Percentiles rank a stretch among this genome's conserved stretches.
Conservation (phyloP, 1,284 basidiomycete species). For the Puccinia triticina region DNA sequence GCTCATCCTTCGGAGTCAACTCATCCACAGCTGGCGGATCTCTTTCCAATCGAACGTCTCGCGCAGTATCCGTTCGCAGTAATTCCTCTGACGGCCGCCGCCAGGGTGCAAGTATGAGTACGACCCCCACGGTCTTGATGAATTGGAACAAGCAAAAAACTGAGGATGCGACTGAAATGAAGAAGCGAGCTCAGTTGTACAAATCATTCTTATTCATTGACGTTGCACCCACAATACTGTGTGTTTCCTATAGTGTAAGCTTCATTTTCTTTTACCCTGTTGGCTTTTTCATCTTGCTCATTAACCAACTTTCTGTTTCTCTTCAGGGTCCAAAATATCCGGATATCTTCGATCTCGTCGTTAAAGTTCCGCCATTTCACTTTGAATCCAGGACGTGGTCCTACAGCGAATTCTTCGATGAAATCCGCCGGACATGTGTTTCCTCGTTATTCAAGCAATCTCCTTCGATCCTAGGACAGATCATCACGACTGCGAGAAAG, state of each 20-base stretch:
- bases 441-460: conserved; percentile 50
- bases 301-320: background rate
- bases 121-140: conserved; percentile 23
- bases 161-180: conserved; percentile 51
- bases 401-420: conserved; percentile 52
- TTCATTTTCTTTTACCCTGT: background rate
- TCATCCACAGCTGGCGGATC: background rate
- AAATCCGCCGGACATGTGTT: conserved; percentile 51
- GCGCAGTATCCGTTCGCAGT: conserved; percentile 40
- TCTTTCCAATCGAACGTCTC: conserved; percentile 21
- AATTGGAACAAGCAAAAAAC: conserved; percentile 51
- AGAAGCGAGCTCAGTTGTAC: conserved; percentile 48
- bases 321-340: conserved; percentile 51
- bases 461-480: conserved; percentile 51
- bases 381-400: conserved; percentile 52
- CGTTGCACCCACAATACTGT: conserved; percentile 48
- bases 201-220: conserved; percentile 52
- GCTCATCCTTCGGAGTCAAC: background rate
- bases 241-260: conserved; percentile 51
- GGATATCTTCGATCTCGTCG: conserved; percentile 50
- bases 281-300: background rate
- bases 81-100: conserved; percentile 40
- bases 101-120: background rate
- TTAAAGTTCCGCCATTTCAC: conserved; percentile 51
- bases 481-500: conserved; percentile 51